Evolutionary conservation across 805 yeast genomes (phyloP).

Genomic region (Cyberlindnera americana): DNA sequence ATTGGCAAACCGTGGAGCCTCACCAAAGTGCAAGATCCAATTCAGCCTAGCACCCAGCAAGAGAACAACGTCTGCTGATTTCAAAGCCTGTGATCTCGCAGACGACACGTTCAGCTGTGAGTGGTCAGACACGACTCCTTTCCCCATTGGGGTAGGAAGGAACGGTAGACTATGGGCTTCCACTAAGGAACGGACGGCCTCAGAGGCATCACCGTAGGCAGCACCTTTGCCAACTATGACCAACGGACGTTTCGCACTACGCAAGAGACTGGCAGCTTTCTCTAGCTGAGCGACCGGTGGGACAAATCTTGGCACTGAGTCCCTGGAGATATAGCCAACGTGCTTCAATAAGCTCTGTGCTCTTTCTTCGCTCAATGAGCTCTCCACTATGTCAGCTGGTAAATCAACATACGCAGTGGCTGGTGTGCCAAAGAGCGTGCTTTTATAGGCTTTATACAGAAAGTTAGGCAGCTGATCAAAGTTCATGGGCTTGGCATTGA

Average conservation of each 20-base stretch:
- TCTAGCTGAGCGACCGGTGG: conserved; percentile 36
- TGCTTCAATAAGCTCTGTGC: not conserved
- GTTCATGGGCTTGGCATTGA: conserved; percentile 42
- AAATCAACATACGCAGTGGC: conserved; percentile 63
- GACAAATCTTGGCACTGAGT: conserved; percentile 29
- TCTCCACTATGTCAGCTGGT: conserved; percentile 55
- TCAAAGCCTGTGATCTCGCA: conserved; percentile 59
- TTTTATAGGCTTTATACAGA: conserved; percentile 45
- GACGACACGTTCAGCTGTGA: conserved; percentile 50
- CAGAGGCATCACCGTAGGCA: conserved; percentile 43
- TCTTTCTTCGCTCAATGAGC: not conserved
- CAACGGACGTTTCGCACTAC: conserved; percentile 43
- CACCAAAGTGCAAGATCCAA: conserved; percentile 72
- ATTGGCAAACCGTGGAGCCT: conserved; percentile 45
- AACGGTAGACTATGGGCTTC: conserved; percentile 45
- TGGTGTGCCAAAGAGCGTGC: conserved; percentile 46
- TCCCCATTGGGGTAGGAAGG: conserved; percentile 77
- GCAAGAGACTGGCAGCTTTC: conserved; percentile 34
- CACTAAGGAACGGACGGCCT: conserved; percentile 39
- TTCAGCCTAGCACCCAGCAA: conserved; percentile 65
- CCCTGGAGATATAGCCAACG: conserved; percentile 9
- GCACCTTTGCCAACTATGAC: conserved; percentile 68
- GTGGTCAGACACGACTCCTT: conserved; percentile 59
- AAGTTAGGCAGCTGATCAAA: conserved; percentile 35
- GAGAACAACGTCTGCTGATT: conserved; percentile 53